These are phyloP conservation scores for Leccinum imitatum DNA, from an alignment of 768 basidiomycete genomes.

Conservation along the genomic window DNA sequence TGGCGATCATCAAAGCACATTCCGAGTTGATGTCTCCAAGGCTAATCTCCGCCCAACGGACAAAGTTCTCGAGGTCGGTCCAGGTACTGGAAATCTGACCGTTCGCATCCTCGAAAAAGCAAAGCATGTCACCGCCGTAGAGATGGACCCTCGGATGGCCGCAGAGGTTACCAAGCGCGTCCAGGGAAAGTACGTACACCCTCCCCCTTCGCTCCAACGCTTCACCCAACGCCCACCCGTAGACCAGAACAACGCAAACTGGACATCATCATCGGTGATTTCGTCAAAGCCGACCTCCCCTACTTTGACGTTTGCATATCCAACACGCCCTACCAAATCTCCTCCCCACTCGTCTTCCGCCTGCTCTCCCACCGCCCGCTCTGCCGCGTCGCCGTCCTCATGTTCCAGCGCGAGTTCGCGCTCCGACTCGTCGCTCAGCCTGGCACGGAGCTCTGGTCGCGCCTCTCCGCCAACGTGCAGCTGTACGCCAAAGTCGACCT, in stretches of 20 bases:
- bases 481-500: slow-evolving; percentile 96
- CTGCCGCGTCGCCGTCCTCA: slow-evolving; percentile 92
- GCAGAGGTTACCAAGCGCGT: slow-evolving; percentile 96
- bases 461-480: slow-evolving; percentile 95
- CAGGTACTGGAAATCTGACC: slow-evolving; percentile 96
- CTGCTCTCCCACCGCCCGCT: slow-evolving; percentile 94
- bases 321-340: slow-evolving; percentile 99
- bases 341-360: slow-evolving; percentile 95
- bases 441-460: slow-evolving; percentile 84
- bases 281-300: slow-evolving; percentile 96
- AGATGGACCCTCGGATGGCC: slow-evolving; percentile 99
- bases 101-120: slow-evolving; percentile 91
- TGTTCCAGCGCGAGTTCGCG: slow-evolving; percentile 99
- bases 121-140: slow-evolving; percentile 90
- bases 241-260: slow-evolving; percentile 96
- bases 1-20: not conserved
- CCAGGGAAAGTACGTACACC: slow-evolving; percentile 85
- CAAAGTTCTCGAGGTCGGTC: slow-evolving; percentile 95
- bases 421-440: slow-evolving; percentile 87
- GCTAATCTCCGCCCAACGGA: slow-evolving; percentile 93
- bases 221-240: not conserved
- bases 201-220: not conserved
- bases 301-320: slow-evolving; percentile 99
- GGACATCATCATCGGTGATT: slow-evolving; percentile 94
- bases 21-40: slow-evolving; percentile 37